phyloP scores from a whole-genome alignment of 768 basidiomycete species.

The Cystoderma amianthinum region DNA sequence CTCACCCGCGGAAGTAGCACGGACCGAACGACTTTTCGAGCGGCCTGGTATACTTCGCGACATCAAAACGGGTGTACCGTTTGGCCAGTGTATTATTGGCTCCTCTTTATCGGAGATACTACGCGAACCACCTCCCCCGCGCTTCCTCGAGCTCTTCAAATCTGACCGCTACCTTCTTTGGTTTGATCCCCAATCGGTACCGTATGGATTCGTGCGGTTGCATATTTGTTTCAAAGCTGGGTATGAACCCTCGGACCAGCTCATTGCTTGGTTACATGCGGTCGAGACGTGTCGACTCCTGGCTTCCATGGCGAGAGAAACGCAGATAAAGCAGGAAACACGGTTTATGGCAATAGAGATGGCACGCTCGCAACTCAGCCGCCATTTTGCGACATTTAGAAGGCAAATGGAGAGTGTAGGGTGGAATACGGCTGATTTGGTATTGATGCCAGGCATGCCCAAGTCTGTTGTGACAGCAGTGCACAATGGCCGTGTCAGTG shows the following conservation, averaged over 20 bases:
- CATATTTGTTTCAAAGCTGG: constrained; percentile 46
- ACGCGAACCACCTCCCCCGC: constrained; percentile 14
- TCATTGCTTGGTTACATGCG: constrained; percentile 50
- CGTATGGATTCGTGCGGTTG: constrained; percentile 17
- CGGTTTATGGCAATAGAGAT: constrained; percentile 12
- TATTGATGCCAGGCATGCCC: constrained; percentile 22
- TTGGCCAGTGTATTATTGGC: constrained; percentile 47
- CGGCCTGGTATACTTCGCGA: constrained; percentile 31
- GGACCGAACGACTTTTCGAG: constrained; percentile 37
- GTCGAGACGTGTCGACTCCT: constrained; percentile 24
- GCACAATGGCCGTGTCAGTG: constrained; percentile 2
- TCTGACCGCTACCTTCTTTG: constrained; percentile 49
- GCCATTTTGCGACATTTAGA: constrained; percentile 17
- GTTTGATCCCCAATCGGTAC: constrained; percentile 28
- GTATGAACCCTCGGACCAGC: constrained; percentile 37
- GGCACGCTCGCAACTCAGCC: constrained; percentile 10
- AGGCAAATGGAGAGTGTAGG: constrained; percentile 18
- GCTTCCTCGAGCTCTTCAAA: constrained; percentile 31
- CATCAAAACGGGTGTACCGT: constrained; percentile 16
- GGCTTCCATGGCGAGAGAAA: background rate
- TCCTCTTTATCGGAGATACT: constrained; percentile 32
- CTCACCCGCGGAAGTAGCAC: constrained; percentile 31
- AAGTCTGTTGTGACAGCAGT: constrained; percentile 17
- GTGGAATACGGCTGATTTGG: constrained; percentile 30
- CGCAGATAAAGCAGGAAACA: constrained; percentile 6